Evolutionary conservation across 352 stramenopile genomes (phyloP).

Genomic region (Thraustochytrium striatum): DNA sequence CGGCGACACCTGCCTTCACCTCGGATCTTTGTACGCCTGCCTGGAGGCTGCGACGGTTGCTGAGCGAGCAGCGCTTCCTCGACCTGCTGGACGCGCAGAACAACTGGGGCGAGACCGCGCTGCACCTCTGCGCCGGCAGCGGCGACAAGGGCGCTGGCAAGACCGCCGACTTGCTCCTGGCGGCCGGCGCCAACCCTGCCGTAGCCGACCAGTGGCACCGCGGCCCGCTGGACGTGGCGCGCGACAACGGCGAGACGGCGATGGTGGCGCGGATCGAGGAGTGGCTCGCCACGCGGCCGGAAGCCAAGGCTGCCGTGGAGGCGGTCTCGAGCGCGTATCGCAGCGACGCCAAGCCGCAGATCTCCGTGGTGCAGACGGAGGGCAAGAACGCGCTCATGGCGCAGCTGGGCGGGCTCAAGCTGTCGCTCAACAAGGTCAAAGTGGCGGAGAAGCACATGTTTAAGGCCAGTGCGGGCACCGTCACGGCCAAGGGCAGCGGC

Average conservation of each 20-base stretch:
- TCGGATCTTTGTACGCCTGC: conserved; percentile 54
- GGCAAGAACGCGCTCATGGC: conserved; percentile 27
- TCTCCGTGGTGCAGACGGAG: background rate
- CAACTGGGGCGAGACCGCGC: conserved; percentile 54
- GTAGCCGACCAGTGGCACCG: conserved; percentile 54
- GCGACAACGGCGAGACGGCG: conserved; percentile 56
- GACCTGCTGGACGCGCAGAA: conserved; percentile 54
- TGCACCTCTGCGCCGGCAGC: conserved; percentile 55
- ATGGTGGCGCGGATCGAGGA: conserved; percentile 52
- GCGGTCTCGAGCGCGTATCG: conserved; percentile 10
- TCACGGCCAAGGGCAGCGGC: background rate
- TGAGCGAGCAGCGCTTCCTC: conserved; percentile 49
- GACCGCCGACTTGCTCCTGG: conserved; percentile 52
- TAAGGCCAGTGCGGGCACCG: conserved; percentile 45
- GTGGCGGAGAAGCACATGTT: conserved; percentile 58
- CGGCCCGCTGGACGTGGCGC: conserved; percentile 51
- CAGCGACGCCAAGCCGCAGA: background rate
- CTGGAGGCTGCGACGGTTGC: conserved; percentile 54
- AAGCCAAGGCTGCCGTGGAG: conserved; percentile 42
- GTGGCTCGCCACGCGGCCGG: conserved; percentile 49
- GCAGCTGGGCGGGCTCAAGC: conserved; percentile 51
- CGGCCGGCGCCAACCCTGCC: conserved; percentile 47
- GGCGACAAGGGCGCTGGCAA: conserved; percentile 55
- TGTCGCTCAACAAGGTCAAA: conserved; percentile 51
- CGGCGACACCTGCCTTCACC: conserved; percentile 53